Conservation (phyloP, 1,284 basidiomycete species). For the Trametes pubescens region DNA sequence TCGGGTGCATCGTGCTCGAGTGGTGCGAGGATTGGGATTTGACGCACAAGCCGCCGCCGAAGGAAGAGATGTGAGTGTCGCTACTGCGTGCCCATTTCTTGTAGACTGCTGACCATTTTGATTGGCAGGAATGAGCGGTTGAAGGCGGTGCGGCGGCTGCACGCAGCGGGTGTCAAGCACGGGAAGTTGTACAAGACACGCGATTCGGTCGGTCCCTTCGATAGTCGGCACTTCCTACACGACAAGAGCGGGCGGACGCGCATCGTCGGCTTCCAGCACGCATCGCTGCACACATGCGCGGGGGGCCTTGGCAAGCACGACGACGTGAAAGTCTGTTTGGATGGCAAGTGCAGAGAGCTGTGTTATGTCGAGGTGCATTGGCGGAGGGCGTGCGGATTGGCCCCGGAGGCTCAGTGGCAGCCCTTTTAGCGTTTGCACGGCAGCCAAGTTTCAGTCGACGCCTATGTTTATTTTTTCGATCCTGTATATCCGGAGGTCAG, state of each 20-base stretch:
- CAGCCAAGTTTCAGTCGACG: neutral
- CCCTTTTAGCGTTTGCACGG: slow-evolving; percentile 1
- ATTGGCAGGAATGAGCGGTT: slow-evolving; percentile 37
- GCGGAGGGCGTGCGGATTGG: slow-evolving; percentile 12
- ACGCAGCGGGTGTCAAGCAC: slow-evolving; percentile 47
- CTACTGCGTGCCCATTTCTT: too few species aligned
- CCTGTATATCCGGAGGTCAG: neutral
- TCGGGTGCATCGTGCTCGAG: slow-evolving; percentile 49
- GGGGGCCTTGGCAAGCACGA: neutral
- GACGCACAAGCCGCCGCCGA: slow-evolving; percentile 17
- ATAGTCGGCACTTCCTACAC: slow-evolving; percentile 43
- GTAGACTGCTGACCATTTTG: slow-evolving; percentile 1
- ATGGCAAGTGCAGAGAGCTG: slow-evolving; percentile 14
- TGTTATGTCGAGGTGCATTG: slow-evolving; percentile 12
- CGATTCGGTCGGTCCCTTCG: slow-evolving; percentile 43
- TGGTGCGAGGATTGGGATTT: slow-evolving; percentile 40
- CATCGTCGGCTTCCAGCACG: slow-evolving; percentile 46
- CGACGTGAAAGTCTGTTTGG: neutral
- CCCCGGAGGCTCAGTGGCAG: slow-evolving; percentile 13
- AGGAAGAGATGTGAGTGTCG: slow-evolving; percentile 23
- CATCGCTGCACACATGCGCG: slow-evolving; percentile 17
- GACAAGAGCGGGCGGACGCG: slow-evolving; percentile 41
- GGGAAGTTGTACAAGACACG: slow-evolving; percentile 40
- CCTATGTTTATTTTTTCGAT: neutral
- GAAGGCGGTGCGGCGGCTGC: slow-evolving; percentile 45